Evolutionary conservation across 768 basidiomycete species (phyloP).

Genomic region (Suillus variegatus): DNA sequence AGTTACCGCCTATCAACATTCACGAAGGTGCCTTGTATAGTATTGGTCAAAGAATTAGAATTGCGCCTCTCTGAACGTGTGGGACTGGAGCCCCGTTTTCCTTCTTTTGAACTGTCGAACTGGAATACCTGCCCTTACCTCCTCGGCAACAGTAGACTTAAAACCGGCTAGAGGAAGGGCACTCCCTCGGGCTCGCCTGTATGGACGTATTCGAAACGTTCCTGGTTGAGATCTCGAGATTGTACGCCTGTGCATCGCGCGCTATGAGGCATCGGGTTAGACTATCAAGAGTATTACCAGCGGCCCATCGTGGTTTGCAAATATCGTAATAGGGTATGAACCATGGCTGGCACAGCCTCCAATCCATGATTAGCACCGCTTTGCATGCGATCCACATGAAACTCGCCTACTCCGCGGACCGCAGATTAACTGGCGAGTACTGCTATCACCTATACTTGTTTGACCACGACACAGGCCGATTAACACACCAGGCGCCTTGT

Average conservation of each 20-base stretch:
- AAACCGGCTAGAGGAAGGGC: neutral
- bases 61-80: neutral
- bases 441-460: neutral
- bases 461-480: neutral
- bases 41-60: neutral
- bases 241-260: neutral
- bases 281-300: neutral
- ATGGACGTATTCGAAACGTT: neutral
- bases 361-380: neutral
- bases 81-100: neutral
- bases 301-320: neutral
- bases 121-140: neutral
- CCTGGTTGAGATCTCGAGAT: neutral
- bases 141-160: neutral
- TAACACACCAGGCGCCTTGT: neutral
- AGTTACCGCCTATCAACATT: neutral
- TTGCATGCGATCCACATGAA: neutral
- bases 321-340: neutral
- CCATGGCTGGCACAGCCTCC: neutral
- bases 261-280: neutral
- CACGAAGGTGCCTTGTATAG: conserved; percentile 6
- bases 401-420: neutral
- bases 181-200: neutral
- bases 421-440: neutral
- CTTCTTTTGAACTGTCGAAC: neutral